Conservation (phyloP, 23 red algal genomes). For the Gracilaria caudata region DNA sequence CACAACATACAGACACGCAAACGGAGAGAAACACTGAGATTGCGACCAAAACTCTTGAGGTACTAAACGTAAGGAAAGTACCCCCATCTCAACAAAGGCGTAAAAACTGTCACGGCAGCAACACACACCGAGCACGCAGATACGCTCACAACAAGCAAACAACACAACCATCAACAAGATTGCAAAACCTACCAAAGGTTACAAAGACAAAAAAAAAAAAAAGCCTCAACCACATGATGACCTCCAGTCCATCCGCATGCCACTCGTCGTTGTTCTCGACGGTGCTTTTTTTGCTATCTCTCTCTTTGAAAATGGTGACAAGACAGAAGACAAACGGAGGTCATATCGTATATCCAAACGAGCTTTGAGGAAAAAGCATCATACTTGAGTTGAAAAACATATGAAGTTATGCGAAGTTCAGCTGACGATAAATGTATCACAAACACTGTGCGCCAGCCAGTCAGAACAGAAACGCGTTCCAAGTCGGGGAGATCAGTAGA, state of each 20-base stretch:
- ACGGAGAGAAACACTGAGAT: not conserved
- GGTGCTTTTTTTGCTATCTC: not conserved
- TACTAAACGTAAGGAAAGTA: not conserved
- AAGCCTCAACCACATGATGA: not conserved
- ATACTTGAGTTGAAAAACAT: not conserved
- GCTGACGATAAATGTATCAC: not conserved
- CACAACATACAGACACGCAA: not conserved
- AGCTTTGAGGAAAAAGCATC: not conserved
- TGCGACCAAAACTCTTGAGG: not conserved
- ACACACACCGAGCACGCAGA: not conserved
- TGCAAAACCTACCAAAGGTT: not conserved
- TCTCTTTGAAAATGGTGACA: not conserved
- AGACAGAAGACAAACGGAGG: not conserved
- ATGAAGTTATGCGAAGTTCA: not conserved
- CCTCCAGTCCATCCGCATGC: not conserved
- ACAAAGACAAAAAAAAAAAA: not conserved
- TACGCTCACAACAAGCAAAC: not conserved
- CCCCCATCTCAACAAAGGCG: not conserved
- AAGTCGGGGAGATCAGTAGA: not conserved
- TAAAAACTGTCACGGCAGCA: not conserved
- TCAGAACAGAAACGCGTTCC: slow-evolving; percentile 11
- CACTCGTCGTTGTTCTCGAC: not conserved
- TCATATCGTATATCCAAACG: not conserved
- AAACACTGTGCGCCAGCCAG: not conserved
- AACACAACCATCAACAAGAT: not conserved